Conservation (phyloP, 1,139 yeast species). For the Candida pseudoviswanathii region DNA sequence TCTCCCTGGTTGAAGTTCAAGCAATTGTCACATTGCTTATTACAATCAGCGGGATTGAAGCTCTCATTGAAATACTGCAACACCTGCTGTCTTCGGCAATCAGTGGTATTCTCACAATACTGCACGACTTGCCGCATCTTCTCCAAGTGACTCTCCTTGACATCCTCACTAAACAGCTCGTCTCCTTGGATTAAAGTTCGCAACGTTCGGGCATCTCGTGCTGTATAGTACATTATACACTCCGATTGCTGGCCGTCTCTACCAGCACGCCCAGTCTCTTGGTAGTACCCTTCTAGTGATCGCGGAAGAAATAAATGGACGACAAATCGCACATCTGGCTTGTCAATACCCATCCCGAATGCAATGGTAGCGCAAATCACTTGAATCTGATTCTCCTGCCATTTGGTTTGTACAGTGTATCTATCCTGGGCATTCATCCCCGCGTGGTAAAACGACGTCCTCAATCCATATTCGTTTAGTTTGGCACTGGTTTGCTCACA, state of each 20-base stretch:
- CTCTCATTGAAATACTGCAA: slow-evolving; percentile 86
- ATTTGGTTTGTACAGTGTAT: slow-evolving; percentile 63
- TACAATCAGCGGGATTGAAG: slow-evolving; percentile 69
- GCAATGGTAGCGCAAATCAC: slow-evolving; percentile 97
- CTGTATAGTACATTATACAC: slow-evolving; percentile 80
- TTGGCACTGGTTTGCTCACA: slow-evolving; percentile 81
- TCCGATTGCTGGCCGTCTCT: slow-evolving; percentile 85
- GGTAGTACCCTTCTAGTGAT: slow-evolving; percentile 92
- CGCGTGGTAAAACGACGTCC: slow-evolving; percentile 84
- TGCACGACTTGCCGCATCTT: slow-evolving; percentile 84
- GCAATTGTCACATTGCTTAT: slow-evolving; percentile 86
- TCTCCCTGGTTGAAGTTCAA: slow-evolving; percentile 43
- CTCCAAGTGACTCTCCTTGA: slow-evolving; percentile 75
- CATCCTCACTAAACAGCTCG: slow-evolving; percentile 60
- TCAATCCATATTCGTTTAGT: slow-evolving; percentile 60
- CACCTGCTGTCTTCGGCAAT: slow-evolving; percentile 88
- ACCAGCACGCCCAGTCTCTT: slow-evolving; percentile 99
- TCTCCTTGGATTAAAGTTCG: slow-evolving; percentile 81
- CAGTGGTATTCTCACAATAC: slow-evolving; percentile 88
- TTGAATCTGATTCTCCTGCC: slow-evolving; percentile 77
- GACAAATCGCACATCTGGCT: slow-evolving; percentile 91
- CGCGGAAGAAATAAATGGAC: slow-evolving; percentile 89
- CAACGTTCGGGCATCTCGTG: slow-evolving; percentile 72
- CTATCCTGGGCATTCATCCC: slow-evolving; percentile 86
- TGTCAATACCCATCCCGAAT: slow-evolving; percentile 98